phyloP scores from a whole-genome alignment of 2,329 filamentous ascomycete genomes.

The Claviceps digitariae region DNA sequence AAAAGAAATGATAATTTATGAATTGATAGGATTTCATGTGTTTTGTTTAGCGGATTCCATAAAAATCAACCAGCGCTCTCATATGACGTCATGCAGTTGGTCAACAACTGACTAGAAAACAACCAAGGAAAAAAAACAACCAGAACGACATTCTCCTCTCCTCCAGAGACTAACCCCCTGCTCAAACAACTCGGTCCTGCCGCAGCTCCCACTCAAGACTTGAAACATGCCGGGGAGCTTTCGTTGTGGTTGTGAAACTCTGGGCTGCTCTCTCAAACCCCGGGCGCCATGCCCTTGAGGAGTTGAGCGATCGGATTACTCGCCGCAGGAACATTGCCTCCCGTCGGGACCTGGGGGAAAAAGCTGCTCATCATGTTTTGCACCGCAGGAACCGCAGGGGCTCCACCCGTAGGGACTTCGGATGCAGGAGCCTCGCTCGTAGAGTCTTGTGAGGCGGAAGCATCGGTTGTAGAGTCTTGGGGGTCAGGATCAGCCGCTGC shows the following conservation, averaged over 20 bases:
- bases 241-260: not conserved
- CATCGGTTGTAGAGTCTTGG: not conserved
- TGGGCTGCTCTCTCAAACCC: not conserved
- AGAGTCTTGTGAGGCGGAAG: not conserved
- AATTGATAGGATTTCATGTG: not conserved
- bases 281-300: not conserved
- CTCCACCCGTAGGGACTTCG: no score
- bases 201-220: not conserved
- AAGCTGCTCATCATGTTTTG: not conserved
- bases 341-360: not conserved
- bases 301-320: not conserved
- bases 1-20: not conserved
- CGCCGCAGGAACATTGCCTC: not conserved
- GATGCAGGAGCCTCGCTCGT: not conserved
- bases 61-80: no score
- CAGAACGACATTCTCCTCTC: no score
- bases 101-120: not conserved
- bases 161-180: not conserved
- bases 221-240: not conserved
- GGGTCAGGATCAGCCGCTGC: not conserved
- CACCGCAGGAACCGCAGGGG: not conserved
- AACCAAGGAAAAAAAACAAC: no score
- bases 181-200: not conserved
- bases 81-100: not conserved
- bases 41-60: not conserved